Base-by-base conservation (phyloP, 352 stramenopile species). In the Elongisporangium prolatum region DNA sequence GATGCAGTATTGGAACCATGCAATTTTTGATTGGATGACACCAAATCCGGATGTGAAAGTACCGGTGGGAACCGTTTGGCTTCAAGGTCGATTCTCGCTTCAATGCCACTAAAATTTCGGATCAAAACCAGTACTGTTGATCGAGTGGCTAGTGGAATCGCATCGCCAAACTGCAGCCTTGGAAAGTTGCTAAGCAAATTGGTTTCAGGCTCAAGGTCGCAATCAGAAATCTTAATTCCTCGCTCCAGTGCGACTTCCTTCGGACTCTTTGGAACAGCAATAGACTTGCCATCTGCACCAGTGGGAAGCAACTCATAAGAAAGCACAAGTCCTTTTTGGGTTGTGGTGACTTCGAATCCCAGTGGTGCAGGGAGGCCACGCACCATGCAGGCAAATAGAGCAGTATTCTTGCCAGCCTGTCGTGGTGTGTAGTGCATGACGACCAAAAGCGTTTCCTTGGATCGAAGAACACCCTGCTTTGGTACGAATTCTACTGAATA, bases 31-130 rank as follows among this genome's bases (percentile, higher is more conserved):
- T 44, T 16, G 11, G 34, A 17, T 17, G 34, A 44, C 34, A 16
- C 4, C 34, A 44, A 17, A 3, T 13, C 34, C 34, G 34, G 2
- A 44, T 17, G 34, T 44, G 34, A 44, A 44, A 13, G 1, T 3
- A 44, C 17, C 3, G 67, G 64, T 17, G 69, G 68, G 48, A 81
- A 91, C 48, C 74, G 76, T 57, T 88, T 88, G 2, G 80, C 68
- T 44, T 86, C 75, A 1, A 94, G 38, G 20, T 88, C 65, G 9
- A 92, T 52, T 4, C 74, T 59, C 0, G 84, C 81, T 44, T 86
- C 72, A 56, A 94, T 90, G 28, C 82, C 84, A 44, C 84, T 92
- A 25, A 84, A 82, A 60, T 92, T 92, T n/a, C 81, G 82, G 20
- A 94, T 70, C 2, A 90, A 50, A 8, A 94, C 60, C 47, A 58